phyloP scores from a whole-genome alignment of 2,329 filamentous ascomycete species.

The Penicillium sp. region DNA sequence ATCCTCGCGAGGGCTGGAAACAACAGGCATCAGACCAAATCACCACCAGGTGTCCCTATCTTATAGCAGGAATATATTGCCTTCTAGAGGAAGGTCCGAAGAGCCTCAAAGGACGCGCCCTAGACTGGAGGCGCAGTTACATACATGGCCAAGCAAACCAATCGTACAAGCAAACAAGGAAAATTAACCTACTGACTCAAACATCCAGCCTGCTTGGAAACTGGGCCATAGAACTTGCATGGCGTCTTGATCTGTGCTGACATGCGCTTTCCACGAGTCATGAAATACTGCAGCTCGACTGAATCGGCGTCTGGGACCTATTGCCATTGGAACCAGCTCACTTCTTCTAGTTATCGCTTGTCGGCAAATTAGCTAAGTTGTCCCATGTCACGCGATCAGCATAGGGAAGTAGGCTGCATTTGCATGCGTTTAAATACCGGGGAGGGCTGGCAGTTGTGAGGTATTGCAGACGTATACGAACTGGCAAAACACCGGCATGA shows the following conservation, averaged over 20 bases:
- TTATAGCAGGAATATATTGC: not conserved
- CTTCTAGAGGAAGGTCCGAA: not conserved
- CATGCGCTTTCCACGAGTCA: not conserved
- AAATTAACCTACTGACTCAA: not conserved
- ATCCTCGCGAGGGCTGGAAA: too few relatives aligned
- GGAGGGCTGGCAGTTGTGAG: not conserved
- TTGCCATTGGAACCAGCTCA: not conserved
- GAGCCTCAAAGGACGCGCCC: not conserved
- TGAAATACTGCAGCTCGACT: not conserved
- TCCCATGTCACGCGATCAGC: not conserved
- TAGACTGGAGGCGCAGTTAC: not conserved
- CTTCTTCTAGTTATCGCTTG: not conserved
- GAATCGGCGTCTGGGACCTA: not conserved
- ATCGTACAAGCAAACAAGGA: not conserved
- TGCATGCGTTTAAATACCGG: not conserved
- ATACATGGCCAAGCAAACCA: not conserved
- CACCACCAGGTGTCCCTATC: not conserved
- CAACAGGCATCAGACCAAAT: too few relatives aligned
- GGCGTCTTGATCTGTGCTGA: not conserved
- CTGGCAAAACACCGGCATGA: not conserved
- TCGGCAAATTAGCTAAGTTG: not conserved
- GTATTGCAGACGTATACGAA: not conserved
- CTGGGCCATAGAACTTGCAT: not conserved
- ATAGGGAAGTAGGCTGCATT: not conserved
- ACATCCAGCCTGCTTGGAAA: not conserved